Evolutionary conservation across 164 flowering plant species (phyloP).

Genomic region (Vitis rupestris): DNA sequence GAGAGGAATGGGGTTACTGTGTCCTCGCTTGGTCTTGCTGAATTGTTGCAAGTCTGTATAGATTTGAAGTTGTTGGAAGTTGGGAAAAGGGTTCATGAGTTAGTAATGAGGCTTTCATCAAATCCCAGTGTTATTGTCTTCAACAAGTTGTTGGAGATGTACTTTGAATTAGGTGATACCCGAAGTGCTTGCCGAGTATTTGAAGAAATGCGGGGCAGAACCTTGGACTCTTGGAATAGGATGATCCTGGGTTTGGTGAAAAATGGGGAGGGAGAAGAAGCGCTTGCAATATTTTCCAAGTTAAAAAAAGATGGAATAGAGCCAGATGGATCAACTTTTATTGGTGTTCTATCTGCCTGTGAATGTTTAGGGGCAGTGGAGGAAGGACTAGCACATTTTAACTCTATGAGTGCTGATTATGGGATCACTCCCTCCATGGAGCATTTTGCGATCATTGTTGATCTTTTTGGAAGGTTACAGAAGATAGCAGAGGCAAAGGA

Average conservation of each 20-base stretch:
- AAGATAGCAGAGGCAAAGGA: conserved; percentile 34
- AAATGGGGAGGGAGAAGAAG: conserved; percentile 26
- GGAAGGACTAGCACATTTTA: conserved; percentile 31
- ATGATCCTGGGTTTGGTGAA: conserved; percentile 24
- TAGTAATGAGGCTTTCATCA: conserved; percentile 7
- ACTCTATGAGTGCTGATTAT: conserved; percentile 34
- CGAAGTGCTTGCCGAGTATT: conserved; percentile 18
- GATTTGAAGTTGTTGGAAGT: conserved; percentile 20
- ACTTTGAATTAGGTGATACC: conserved; percentile 16
- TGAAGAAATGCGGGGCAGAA: conserved; percentile 28
- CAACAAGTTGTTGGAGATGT: conserved; percentile 29
- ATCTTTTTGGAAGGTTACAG: conserved; percentile 36
- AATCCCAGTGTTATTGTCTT: conserved; percentile 4
- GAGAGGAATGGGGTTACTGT: conserved; percentile 15
- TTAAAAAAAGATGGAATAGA: conserved; percentile 23
- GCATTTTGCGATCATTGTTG: conserved; percentile 37
- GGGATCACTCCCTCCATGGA: conserved; percentile 38
- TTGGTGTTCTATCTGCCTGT: conserved; percentile 41
- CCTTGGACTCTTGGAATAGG: conserved; percentile 28
- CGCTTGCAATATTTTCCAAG: conserved; percentile 19
- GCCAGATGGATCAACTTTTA: conserved; percentile 34
- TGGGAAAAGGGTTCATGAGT: conserved; percentile 25
- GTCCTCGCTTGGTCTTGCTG: conserved; percentile 10
- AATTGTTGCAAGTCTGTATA: conserved; percentile 25
- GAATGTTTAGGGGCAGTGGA: conserved; percentile 26